Base-by-base conservation (phyloP, 345 rosid species). In the Arabis alpina region DNA sequence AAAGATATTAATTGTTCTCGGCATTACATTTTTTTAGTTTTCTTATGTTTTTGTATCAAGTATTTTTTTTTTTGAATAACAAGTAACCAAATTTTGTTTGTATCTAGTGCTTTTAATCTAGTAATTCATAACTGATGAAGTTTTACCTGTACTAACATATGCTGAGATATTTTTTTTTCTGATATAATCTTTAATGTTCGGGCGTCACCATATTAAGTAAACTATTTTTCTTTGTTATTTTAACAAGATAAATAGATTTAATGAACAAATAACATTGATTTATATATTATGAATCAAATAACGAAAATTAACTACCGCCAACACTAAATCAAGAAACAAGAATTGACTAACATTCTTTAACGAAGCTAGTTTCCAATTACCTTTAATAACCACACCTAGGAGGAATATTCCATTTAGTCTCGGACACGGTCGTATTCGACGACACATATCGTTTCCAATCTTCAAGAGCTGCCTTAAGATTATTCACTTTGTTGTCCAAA, bases 361-460 rank as follows among this genome's bases (percentile, higher is more conserved):
- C 37, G 36, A 30, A 50, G 52, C 75, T 54, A 54, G 23, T 16
- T 44, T 27, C 34, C 40, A 36, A 36, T 36, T 8, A 36, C 13
- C 50, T 14, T 42, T 25, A 66, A 43, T 58, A 74, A 63, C 79
- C 75, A 56, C 79, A 76, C 54, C 11, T 69, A n/a, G 70, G 71
- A 14, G 75, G 79, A 69, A 76, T 69, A 63, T 76, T 63, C 79
- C 79, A 76, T 70, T 70, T 76, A 56, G 70, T 56, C 54, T 49
- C 66, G 49, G 75, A 13, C 37, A 63, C 75, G 24, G 55, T 69
- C 36, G 60, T 62, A 58, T 76, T 76, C 24, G 8, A 10, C 52
- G 77, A 72, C 71, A 49, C 28, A 61, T 73, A 91, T 12, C 43
- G 77, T 54, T 62, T 86, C 96, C 94, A 92, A 53, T 92, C 89